phyloP scores from a whole-genome alignment of 306 rosid genomes.

The Carpinus fangiana region DNA sequence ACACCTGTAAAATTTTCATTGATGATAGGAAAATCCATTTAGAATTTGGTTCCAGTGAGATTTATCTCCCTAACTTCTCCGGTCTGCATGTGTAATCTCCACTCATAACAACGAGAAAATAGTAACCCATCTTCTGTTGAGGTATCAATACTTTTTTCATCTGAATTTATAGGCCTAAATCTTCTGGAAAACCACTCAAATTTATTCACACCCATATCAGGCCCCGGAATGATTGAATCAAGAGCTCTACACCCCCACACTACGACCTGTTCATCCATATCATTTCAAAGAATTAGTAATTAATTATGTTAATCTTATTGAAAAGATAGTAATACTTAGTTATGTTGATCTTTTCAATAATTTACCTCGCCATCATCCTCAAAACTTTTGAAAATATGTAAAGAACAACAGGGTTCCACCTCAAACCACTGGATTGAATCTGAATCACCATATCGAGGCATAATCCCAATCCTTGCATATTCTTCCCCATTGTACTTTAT shows the following conservation, averaged over 20 bases:
- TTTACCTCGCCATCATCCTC: conserved; percentile 57
- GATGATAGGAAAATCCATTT: conserved; percentile 72
- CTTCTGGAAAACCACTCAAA: conserved; percentile 37
- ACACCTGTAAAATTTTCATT: conserved; percentile 48
- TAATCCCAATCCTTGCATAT: conserved; percentile 67
- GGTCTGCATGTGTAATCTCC: conserved; percentile 64
- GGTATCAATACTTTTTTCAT: not conserved
- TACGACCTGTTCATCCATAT: conserved; percentile 49
- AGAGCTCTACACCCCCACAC: conserved; percentile 75
- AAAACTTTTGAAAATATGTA: conserved; percentile 67
- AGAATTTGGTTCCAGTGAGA: conserved; percentile 28
- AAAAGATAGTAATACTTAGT: no score
- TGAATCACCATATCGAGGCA: conserved; percentile 72
- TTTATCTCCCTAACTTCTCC: conserved; percentile 54
- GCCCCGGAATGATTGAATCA: conserved; percentile 58
- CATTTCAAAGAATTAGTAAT: no score
- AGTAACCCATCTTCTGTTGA: conserved; percentile 16
- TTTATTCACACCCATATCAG: conserved; percentile 34
- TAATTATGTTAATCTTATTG: no score
- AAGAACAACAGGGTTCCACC: conserved; percentile 62
- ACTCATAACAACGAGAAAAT: conserved; percentile 48
- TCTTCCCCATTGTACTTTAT: conserved; percentile 48
- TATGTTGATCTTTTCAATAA: no score
- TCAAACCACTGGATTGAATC: conserved; percentile 64
- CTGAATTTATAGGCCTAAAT: not conserved